Percentiles rank a stretch among this genome's conserved stretches.
Evolutionary conservation across 345 rosid genomes (phyloP).

Genomic region (Eucalyptus virginea): DNA sequence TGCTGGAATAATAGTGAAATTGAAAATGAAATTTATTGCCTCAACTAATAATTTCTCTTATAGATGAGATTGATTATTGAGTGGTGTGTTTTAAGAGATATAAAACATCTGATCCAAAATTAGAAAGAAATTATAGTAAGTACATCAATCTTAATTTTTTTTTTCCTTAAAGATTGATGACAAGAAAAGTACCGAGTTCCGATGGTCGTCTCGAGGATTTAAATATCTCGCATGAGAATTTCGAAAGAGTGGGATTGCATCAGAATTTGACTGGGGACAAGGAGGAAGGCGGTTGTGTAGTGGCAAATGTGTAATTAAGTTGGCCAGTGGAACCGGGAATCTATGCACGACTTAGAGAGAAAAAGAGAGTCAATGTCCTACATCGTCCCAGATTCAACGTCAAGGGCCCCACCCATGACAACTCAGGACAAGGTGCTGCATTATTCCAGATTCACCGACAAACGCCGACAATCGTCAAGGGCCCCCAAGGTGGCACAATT

Average conservation of each 20-base stretch:
- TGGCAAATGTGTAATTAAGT: neutral
- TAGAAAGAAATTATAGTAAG: no score
- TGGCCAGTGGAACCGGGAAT: neutral
- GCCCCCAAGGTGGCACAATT: no score
- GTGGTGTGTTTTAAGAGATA: no score
- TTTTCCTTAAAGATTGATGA: no score
- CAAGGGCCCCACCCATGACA: no score
- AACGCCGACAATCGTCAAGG: no score
- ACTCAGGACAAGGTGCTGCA: no score
- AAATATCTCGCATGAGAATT: neutral
- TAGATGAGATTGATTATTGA: accelerated
- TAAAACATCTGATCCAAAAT: no score
- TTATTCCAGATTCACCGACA: no score
- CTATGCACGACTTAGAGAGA: no score
- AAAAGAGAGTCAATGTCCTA: neutral
- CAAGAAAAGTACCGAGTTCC: neutral
- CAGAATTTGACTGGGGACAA: neutral
- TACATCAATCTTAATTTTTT: no score
- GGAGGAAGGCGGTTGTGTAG: neutral
- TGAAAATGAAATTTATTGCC: neutral
- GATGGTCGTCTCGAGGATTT: neutral
- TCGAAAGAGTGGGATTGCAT: neutral
- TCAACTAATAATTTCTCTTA: no score
- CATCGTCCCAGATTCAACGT: neutral
- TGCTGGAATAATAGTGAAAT: neutral